Evolutionary conservation across 306 rosid species (phyloP), one percentile per base, ranked within the genome.

Genomic region (Vicia sativa): DNA sequence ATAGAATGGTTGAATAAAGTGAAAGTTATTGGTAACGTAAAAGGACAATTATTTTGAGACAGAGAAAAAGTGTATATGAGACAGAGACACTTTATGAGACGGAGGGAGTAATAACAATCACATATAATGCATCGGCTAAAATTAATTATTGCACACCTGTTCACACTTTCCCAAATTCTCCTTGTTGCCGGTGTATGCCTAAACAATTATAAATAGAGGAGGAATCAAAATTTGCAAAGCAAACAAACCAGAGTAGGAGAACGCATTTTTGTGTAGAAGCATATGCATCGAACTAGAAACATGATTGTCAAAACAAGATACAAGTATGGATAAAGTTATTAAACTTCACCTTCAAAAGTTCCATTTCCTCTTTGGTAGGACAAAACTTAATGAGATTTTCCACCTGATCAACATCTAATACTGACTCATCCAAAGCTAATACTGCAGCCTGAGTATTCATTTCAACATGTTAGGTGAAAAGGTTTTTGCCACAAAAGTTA

Each of bases 361-460:
- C 97, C 95, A 90, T 95, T 81, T 95, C 99, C 72, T 95, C 99
- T 78, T 90, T 90, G 62, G 99, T 90, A 42, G 99, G 99, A 76
- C 99, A 95, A 84, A 87, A 95, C 79, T 88, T 95, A 34, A 86
- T 84, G 29, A 95, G 95, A 84, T 89, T 95, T 53, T 95, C 99
- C 85, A 95, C 97, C 81, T 95, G 97, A 76, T 95, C 99, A 82
- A 81, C 84, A 68, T 95, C 97, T 80, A 95, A 84, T 78, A 85
- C 88, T 2, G 99, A 85, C 34, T 87, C 96, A 79, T 95, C 95
- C 97, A 95, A 63, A 77, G 96, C 91, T 55, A 90, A 81, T 41
- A 90, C 91, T 9, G 96, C 95, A 70, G 99, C 97, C 99, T 95
- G 83, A 74, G 81, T 38, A 69, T 57, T 73, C 77, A 37, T 65